Base-by-base conservation (phyloP, 2,329 filamentous ascomycete genomes). In the Claviceps humidiphila region DNA sequence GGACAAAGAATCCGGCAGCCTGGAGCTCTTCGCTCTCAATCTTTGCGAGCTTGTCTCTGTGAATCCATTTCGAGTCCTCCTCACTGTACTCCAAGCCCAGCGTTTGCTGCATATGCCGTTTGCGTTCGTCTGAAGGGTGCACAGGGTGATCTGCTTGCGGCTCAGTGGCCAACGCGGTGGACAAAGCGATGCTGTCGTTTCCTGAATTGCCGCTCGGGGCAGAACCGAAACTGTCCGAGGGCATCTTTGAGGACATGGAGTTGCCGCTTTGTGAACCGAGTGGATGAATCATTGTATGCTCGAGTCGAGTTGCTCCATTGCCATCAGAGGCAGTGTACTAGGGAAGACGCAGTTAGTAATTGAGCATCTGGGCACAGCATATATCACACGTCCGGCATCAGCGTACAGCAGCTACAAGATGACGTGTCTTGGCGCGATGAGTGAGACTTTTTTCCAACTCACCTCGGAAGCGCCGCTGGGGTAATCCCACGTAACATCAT, bases 21-120 rank as follows among this genome's bases (percentile, higher is more conserved):
- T 89, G 84, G 56, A 93, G 75, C 68, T 93, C 87, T 61, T 83
- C 77, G 59, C 74, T 91, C 68, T 93, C 87, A 59, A 91, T 93
- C 63, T 80, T 80, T 51, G 85, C 87, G 55, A 93, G 70, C 68
- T 91, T 91, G 68, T 93, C 87, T 53, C 87, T 75, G 63, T 93
- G 87, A 60, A 93, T 91, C 87, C 87, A 93, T 66, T 87, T 84
- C 37, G 82, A 85, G 55, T 80, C 75, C 55, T 85, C 82, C 38
- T 73, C 69, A 38, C 74, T 70, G 8, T 58, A 58, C 11, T 61
- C 60, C 51, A 63, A 50, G 38, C 64, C 61, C 8, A 54, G 47
- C 4, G 60, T 54, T 26, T 60, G 60, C 16, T 60, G 56, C 61
- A 64, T 42, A 51, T 56, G 43, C 57, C 60, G 56, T 50, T 59